A percentile compares a stretch with the other conserved stretches of the same genome.
phyloP scores from a whole-genome alignment of 106 monocot species.

The Phalaenopsis equestris region DNA sequence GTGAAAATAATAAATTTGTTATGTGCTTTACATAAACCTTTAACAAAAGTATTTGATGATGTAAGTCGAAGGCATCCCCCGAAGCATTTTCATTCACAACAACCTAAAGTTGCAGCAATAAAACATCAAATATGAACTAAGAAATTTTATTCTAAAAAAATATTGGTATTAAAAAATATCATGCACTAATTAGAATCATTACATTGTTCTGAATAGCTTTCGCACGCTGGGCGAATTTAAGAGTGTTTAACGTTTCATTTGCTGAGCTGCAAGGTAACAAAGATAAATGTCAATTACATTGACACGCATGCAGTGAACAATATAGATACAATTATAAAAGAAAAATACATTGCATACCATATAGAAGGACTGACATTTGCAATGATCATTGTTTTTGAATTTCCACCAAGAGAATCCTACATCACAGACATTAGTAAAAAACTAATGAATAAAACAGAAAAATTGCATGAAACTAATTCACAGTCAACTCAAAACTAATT shows the following conservation, averaged over 20 bases:
- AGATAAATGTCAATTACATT: background rate
- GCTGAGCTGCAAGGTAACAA: conserved; percentile 51
- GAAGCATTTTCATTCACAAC: conserved; percentile 86
- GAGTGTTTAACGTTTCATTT: conserved; percentile 87
- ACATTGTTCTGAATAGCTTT: conserved; percentile 95
- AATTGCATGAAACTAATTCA: background rate
- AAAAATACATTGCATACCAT: conserved; percentile 33
- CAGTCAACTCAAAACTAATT: background rate
- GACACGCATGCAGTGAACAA: background rate
- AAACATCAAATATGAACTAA: background rate
- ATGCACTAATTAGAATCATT: conserved; percentile 26
- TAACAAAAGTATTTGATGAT: conserved; percentile 63
- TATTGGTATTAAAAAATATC: background rate
- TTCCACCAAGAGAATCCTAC: conserved; percentile 95
- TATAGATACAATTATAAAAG: background rate
- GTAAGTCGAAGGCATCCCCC: conserved; percentile 61
- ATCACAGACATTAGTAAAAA: background rate
- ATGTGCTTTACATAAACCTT: conserved; percentile 38
- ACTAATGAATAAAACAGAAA: background rate
- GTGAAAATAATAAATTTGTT: background rate
- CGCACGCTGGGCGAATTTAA: conserved; percentile 97
- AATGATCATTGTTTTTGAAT: conserved; percentile 96
- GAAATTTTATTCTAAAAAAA: background rate
- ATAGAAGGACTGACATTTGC: conserved; percentile 94
- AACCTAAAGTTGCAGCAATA: conserved; percentile 36